These are phyloP conservation scores for Alternaria atra DNA, from an alignment of 2,329 filamentous ascomycete species.

Conservation along the genomic window DNA sequence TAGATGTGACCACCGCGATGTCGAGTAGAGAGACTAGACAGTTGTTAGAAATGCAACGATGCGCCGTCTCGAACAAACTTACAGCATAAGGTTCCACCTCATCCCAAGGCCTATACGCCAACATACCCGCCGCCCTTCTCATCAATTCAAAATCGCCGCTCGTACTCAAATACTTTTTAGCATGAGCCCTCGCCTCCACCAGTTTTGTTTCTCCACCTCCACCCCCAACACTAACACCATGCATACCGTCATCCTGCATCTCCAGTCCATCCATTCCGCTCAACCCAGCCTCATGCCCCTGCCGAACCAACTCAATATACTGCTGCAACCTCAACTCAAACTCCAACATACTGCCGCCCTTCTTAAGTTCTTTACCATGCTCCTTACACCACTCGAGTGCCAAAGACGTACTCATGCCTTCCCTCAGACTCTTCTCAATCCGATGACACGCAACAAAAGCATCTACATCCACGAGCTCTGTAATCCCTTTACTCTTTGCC, in stretches of 20 bases:
- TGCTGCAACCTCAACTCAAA: conserved; percentile 94
- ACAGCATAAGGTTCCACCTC: conserved; percentile 68
- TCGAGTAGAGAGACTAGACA: conserved; percentile 74
- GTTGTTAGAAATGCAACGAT: conserved; percentile 21
- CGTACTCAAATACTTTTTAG: conserved; percentile 79
- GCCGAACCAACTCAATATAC: conserved; percentile 88
- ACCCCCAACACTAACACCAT: conserved; percentile 67
- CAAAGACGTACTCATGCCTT: conserved; percentile 73
- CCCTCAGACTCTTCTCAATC: conserved; percentile 76
- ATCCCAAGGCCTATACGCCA: conserved; percentile 75
- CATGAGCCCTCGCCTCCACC: conserved; percentile 81
- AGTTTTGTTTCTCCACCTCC: conserved; percentile 62
- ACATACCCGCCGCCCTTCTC: conserved; percentile 79
- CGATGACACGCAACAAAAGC: conserved; percentile 84
- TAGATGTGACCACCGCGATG: conserved; percentile 76
- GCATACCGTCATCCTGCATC: conserved; percentile 58
- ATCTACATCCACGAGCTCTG: conserved; percentile 84
- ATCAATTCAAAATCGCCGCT: conserved; percentile 73
- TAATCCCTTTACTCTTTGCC: conserved; percentile 77
- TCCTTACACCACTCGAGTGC: conserved; percentile 91
- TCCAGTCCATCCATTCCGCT: conserved; percentile 35
- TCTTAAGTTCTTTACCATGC: conserved; percentile 90
- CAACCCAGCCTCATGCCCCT: conserved; percentile 51
- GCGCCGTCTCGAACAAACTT: conserved; percentile 26
- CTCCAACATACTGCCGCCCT: conserved; percentile 87